Evolutionary conservation across 2,329 filamentous ascomycete genomes (phyloP).

Genomic region (Paracoccidioides lutzii): DNA sequence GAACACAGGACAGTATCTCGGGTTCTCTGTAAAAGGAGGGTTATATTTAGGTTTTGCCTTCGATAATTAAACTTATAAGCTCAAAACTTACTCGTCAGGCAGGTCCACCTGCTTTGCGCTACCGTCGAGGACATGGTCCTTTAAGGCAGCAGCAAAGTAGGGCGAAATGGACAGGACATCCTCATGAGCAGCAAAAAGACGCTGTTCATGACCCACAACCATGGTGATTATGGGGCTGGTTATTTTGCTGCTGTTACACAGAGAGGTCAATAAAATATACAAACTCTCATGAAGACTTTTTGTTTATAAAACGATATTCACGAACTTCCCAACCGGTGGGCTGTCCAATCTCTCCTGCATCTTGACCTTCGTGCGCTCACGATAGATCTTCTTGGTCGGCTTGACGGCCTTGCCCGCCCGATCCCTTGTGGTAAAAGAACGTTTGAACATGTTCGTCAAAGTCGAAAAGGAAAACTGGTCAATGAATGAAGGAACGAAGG

Average conservation of each 20-base stretch:
- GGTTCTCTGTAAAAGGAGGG: conserved; percentile 56
- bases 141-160: conserved; percentile 63
- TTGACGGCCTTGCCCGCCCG: conserved; percentile 81
- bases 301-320: background rate
- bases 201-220: conserved; percentile 68
- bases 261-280: background rate
- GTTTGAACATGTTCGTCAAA: conserved; percentile 68
- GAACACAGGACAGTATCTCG: conserved; percentile 81
- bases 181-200: conserved; percentile 90
- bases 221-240: conserved; percentile 72
- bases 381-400: conserved; percentile 59
- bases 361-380: conserved; percentile 73
- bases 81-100: conserved; percentile 43
- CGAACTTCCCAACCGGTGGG: conserved; percentile 40
- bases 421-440: conserved; percentile 72
- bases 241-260: conserved; percentile 29
- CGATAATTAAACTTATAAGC: background rate
- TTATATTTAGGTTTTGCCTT: conserved; percentile 2
- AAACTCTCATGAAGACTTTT: background rate
- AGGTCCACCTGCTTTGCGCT: conserved; percentile 63
- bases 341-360: conserved; percentile 70
- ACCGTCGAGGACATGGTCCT: conserved; percentile 57
- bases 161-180: conserved; percentile 77
- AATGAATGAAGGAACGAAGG: conserved; percentile 39
- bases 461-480: conserved; percentile 20